A percentile compares a stretch with the other conserved stretches of the same genome.
Conservation (phyloP, 2,329 filamentous ascomycete species). For the Fusarium chaquense region DNA sequence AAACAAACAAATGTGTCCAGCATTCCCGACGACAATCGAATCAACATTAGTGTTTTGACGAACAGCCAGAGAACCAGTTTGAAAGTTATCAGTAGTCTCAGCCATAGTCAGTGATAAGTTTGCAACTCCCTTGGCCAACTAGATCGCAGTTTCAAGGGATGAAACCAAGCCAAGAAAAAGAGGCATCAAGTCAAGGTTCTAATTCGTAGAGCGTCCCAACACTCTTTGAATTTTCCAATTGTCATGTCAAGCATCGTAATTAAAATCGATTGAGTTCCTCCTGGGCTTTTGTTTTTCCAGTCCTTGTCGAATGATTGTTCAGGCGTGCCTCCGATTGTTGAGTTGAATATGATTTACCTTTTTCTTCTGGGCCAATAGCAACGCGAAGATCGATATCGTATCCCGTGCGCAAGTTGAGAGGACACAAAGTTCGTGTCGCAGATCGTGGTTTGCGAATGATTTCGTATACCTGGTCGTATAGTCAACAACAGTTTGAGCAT, state of each 20-base stretch:
- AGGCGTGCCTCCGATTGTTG: slow-evolving; percentile 50
- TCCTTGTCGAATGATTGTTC: slow-evolving; percentile 57
- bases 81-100: slow-evolving; percentile 53
- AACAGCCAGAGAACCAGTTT: slow-evolving; percentile 48
- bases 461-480: no score
- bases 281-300: slow-evolving; percentile 53
- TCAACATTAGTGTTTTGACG: slow-evolving; percentile 47
- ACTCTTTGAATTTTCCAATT: slow-evolving; percentile 57
- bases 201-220: slow-evolving; percentile 54
- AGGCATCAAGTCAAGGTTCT: slow-evolving; percentile 56
- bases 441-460: slow-evolving; percentile 12
- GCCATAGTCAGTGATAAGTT: slow-evolving; percentile 51
- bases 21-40: slow-evolving; percentile 51
- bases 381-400: no score
- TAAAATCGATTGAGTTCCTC: slow-evolving; percentile 53
- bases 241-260: slow-evolving; percentile 54
- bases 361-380: slow-evolving; percentile 31
- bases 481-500: no score
- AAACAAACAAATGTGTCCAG: slow-evolving; percentile 54
- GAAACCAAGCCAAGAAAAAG: slow-evolving; percentile 50
- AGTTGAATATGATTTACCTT: slow-evolving; percentile 48
- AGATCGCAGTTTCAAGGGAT: slow-evolving; percentile 50
- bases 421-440: slow-evolving; percentile 57
- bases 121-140: no score
- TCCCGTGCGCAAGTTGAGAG: no score